phyloP scores from a whole-genome alignment of 164 flowering plant genomes.

The Stephania japonica region DNA sequence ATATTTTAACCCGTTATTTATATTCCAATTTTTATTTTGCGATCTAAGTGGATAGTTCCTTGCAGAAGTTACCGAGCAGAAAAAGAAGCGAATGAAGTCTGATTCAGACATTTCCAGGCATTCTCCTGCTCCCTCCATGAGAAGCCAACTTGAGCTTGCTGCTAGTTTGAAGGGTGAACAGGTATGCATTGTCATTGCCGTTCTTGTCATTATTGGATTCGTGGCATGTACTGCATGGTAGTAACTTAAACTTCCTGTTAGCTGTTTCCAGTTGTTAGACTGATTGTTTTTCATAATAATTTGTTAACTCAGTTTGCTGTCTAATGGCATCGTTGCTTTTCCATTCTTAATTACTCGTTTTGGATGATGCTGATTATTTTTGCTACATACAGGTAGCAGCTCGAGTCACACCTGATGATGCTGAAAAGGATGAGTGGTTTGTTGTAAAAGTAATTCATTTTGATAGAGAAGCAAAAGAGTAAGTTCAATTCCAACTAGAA shows the following conservation, averaged over 20 bases:
- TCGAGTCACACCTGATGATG: slow-evolving; percentile 64
- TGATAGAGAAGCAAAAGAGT: slow-evolving; percentile 86
- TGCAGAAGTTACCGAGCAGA: slow-evolving; percentile 86
- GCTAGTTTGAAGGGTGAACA: slow-evolving; percentile 91
- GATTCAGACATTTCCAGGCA: slow-evolving; percentile 72
- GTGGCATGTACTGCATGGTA: neutral
- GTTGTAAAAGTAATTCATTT: slow-evolving; percentile 92
- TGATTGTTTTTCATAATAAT: neutral
- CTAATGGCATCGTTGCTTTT: neutral
- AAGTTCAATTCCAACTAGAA: slow-evolving; percentile 29
- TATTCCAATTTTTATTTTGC: slow-evolving; percentile 1
- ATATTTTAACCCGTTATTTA: neutral
- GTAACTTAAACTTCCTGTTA: neutral
- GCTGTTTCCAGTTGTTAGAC: neutral
- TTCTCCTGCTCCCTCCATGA: slow-evolving; percentile 48
- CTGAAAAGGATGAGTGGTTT: slow-evolving; percentile 94
- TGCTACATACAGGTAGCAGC: slow-evolving; percentile 74
- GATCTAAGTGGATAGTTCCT: slow-evolving; percentile 11
- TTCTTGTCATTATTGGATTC: neutral
- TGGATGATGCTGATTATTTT: slow-evolving; percentile 3
- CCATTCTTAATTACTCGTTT: neutral
- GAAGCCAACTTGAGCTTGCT: slow-evolving; percentile 64
- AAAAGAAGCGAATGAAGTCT: slow-evolving; percentile 73
- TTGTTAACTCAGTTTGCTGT: neutral
- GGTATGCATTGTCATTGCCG: slow-evolving; percentile 32